A percentile compares a stretch with the other conserved stretches of the same genome.
phyloP scores from a whole-genome alignment of 345 rosid genomes.

The Turnera subulata region DNA sequence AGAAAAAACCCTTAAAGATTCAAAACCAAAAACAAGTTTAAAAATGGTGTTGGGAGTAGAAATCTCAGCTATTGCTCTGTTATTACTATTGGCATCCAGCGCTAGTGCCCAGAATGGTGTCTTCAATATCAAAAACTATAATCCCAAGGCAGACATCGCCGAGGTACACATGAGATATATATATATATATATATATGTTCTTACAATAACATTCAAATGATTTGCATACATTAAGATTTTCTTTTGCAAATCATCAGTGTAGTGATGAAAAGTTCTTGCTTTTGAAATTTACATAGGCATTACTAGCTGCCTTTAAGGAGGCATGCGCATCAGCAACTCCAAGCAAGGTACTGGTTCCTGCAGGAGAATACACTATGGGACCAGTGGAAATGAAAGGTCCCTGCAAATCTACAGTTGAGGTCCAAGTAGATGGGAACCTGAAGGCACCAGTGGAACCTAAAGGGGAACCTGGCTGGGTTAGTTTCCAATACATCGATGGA shows the following conservation, averaged over 20 bases:
- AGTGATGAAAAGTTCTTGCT: not conserved
- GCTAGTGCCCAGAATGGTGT: too few relatives aligned
- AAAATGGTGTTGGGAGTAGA: too few relatives aligned
- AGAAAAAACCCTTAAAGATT: too few relatives aligned
- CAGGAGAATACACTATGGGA: constrained; percentile 36
- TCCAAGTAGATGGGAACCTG: constrained; percentile 37
- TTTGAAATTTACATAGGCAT: constrained; percentile 15
- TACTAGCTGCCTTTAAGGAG: constrained; percentile 29
- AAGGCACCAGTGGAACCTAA: constrained; percentile 24
- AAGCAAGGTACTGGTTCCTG: constrained; percentile 29
- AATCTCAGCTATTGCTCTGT: too few relatives aligned
- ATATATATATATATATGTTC: too few relatives aligned
- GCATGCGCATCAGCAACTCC: constrained; percentile 29
- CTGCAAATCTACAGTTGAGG: constrained; percentile 34
- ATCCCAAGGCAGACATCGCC: too few relatives aligned
- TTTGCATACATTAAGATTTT: too few relatives aligned
- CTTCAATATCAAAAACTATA: too few relatives aligned
- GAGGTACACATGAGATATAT: too few relatives aligned
- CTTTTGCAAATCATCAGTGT: not conserved
- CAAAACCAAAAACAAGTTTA: too few relatives aligned
- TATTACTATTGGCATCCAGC: too few relatives aligned
- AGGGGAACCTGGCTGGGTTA: constrained; percentile 27
- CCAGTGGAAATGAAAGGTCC: constrained; percentile 33
- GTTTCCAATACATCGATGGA: constrained; percentile 18
- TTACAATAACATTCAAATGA: too few relatives aligned